Base-by-base conservation (phyloP, 2,329 filamentous ascomycete species). In the Cyclaneusma minus region DNA sequence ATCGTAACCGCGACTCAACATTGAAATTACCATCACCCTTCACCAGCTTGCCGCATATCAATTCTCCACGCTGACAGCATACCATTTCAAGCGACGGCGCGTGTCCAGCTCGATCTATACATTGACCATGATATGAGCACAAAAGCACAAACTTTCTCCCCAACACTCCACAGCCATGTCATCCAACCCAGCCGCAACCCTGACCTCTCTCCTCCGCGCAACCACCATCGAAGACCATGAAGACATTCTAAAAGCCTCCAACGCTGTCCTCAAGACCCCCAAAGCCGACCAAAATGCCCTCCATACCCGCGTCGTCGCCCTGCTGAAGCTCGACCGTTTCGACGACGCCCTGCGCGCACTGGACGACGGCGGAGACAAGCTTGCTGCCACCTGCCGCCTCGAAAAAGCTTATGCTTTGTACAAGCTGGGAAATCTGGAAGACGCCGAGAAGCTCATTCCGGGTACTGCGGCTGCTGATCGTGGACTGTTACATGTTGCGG, bases 391-490 rank as follows among this genome's bases (percentile, higher is more conserved):
- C 30, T 80, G 74, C 37, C 44, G 54, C 10, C 59, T 85, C 22
- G 81, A 85, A 49, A 74, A 74, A 46, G 68, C 77, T 3, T 91
- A 91, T 55, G 75, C 78, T n/a, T 62, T 85, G 12, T 91, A 89
- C 55, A 89, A 85, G 56, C 65, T 68, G 1, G 78, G 79, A 13
- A 62, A 71, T 36, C 62, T 82, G 2, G 56, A 63, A 12, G 72
- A 75, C 30, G 80, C 81, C 12, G 60, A 64, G 11, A 41, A 51
- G 10, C 38, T 54, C 7, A 38, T 37, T 7, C 29, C 29, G n/a
- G 15, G 6, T 3, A 13, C n/a, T 7, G 9, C 13, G 7, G 20
- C 24, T 12, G 31, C 35, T 2, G 36, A 28, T 16, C 41, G 46
- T 20, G 42, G 42, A 1, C 27, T 48, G 24, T 40, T 42, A 27